Conservation (phyloP, 1,284 basidiomycete genomes). For the Cryptococcus sp. region DNA sequence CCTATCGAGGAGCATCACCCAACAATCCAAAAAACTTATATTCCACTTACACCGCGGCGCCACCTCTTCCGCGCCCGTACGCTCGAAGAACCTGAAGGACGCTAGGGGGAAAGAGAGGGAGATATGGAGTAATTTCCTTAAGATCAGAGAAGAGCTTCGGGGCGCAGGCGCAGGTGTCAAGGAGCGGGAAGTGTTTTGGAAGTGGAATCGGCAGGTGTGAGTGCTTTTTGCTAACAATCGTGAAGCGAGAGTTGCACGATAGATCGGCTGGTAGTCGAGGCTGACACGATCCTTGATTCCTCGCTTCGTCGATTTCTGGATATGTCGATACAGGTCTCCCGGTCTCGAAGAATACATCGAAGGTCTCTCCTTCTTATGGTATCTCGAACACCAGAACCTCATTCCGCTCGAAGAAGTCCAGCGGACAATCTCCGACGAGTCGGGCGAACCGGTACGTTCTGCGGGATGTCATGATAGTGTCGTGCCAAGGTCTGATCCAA, state of each 20-base stretch:
- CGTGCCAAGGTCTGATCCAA: not conserved
- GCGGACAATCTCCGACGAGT: constrained; percentile 61
- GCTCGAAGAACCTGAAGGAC: constrained; percentile 52
- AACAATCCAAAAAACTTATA: constrained; percentile 90
- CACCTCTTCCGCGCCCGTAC: constrained; percentile 40
- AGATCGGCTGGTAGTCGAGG: not conserved
- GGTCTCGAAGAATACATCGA: constrained; percentile 91
- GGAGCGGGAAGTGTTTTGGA: constrained; percentile 65
- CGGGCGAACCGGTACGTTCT: constrained; percentile 63
- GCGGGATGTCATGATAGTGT: not conserved
- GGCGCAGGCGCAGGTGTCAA: constrained; percentile 54
- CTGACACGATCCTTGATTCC: not conserved
- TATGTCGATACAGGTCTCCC: constrained; percentile 39
- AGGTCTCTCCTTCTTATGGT: constrained; percentile 85
- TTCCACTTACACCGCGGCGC: constrained; percentile 83
- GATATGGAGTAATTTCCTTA: constrained; percentile 67
- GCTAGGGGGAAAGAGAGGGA: constrained; percentile 70
- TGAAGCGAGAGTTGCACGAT: not conserved
- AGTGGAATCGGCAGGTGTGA: constrained; percentile 72
- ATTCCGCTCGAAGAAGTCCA: constrained; percentile 74
- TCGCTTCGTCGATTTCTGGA: not conserved
- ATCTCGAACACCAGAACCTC: constrained; percentile 70
- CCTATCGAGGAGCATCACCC: constrained; percentile 75
- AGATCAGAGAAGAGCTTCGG: constrained; percentile 65
- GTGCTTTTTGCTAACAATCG: constrained; percentile 31